These are phyloP conservation scores for Cucurbita argyrosperma DNA, from an alignment of 306 rosid species.

Conservation along the genomic window DNA sequence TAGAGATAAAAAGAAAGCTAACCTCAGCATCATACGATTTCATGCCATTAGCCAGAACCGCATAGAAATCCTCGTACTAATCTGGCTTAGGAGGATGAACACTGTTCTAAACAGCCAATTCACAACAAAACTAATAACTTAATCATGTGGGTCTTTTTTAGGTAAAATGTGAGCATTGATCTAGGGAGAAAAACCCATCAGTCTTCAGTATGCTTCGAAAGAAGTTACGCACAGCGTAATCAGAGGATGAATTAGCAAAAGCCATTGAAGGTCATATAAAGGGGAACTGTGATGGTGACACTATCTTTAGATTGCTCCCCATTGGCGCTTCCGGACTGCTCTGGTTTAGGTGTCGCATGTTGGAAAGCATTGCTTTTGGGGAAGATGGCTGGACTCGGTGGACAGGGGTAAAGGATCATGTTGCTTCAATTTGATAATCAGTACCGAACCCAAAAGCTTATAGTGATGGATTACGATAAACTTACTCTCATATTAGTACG, in stretches of 20 bases:
- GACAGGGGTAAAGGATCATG: background rate
- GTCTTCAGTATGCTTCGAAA: background rate
- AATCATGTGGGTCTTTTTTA: background rate
- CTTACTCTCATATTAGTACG: background rate
- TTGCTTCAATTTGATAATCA: background rate
- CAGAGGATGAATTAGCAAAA: conserved; percentile 24
- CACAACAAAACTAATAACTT: background rate
- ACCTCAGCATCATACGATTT: conserved; percentile 65
- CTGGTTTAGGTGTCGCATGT: background rate
- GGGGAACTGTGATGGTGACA: conserved; percentile 3
- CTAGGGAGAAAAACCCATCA: background rate
- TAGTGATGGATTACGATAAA: background rate
- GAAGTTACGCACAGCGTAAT: conserved; percentile 28
- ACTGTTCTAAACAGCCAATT: conserved; percentile 36
- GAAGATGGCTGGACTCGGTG: background rate
- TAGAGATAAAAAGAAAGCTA: background rate
- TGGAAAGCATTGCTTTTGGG: background rate
- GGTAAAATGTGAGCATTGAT: background rate
- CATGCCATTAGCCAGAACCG: conserved; percentile 27
- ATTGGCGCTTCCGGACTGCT: conserved; percentile 4
- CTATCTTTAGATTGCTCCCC: no score
- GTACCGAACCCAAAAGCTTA: background rate
- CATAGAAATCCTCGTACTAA: conserved; percentile 77
- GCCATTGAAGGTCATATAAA: conserved; percentile 25
- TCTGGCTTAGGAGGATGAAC: conserved; percentile 61